These are phyloP conservation scores for Neofusicoccum kwambonambiense DNA, from an alignment of 2,329 filamentous ascomycete species.

Conservation along the genomic window DNA sequence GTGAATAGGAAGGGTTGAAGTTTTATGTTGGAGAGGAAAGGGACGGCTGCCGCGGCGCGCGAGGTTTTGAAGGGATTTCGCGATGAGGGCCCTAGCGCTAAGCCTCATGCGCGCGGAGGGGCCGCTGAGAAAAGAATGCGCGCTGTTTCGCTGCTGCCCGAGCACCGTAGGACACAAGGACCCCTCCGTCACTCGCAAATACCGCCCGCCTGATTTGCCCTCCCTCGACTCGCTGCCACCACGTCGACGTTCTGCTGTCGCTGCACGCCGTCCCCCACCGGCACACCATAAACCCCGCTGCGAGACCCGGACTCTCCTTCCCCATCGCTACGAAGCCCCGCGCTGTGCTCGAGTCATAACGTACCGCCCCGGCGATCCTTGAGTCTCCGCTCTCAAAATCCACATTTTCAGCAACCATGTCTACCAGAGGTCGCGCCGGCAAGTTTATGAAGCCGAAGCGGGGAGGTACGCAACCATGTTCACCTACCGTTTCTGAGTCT, in stretches of 20 bases:
- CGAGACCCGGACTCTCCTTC: not conserved
- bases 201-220: conserved; percentile 1
- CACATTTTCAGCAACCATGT: conserved; percentile 37
- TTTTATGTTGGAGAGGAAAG: conserved; percentile 41
- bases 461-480: conserved; percentile 63
- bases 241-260: not conserved
- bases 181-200: conserved; percentile 7
- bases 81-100: conserved; percentile 7
- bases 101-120: not conserved
- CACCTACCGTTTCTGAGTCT: not conserved
- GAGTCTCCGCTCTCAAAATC: not conserved
- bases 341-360: conserved; percentile 7
- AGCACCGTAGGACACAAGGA: not conserved
- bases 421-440: conserved; percentile 73
- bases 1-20: conserved; percentile 60
- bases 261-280: not conserved
- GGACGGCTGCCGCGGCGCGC: conserved; percentile 25
- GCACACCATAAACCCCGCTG: not conserved
- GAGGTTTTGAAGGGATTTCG: conserved; percentile 39
- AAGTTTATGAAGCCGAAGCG: conserved; percentile 93
- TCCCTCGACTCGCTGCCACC: not conserved
- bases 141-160: conserved; percentile 18
- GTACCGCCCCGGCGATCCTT: not conserved
- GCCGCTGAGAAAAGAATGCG: conserved; percentile 16
- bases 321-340: conserved; percentile 3